Percentiles rank a stretch among this genome's conserved stretches.
Evolutionary conservation across 2,329 filamentous ascomycete genomes (phyloP).

Genomic region (Decorospora gaudefroyi): DNA sequence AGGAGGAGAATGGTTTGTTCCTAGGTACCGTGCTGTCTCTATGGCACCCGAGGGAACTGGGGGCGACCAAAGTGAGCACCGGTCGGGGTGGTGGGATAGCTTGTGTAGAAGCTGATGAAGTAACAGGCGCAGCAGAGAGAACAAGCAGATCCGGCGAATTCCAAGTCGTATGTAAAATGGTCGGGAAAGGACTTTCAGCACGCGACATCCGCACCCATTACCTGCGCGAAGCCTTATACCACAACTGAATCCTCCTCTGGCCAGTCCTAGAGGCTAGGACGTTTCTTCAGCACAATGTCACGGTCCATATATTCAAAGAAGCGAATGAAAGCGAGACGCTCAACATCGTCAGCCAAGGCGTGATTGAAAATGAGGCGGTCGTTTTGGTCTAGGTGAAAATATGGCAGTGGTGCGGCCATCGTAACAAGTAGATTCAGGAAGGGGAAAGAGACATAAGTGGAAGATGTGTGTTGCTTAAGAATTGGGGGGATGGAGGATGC

Average conservation of each 20-base stretch:
- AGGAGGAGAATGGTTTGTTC: no score
- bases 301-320: slow-evolving; percentile 4
- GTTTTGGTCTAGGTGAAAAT: slow-evolving; percentile 1
- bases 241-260: background rate
- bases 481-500: no score
- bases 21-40: no score
- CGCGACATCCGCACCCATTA: slow-evolving; percentile 3
- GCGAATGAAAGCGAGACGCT: slow-evolving; percentile 4
- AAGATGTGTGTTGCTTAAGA: no score
- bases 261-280: background rate
- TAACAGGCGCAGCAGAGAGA: no score
- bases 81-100: no score
- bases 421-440: no score
- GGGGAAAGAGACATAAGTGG: no score
- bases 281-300: background rate
- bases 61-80: no score
- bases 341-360: background rate
- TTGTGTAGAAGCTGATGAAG: no score
- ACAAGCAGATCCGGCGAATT: no score
- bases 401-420: background rate
- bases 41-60: no score
- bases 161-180: background rate
- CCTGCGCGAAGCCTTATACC: background rate
- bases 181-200: background rate
- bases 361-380: slow-evolving; percentile 4